These are phyloP conservation scores for Pichia paraexigua DNA, from an alignment of 805 yeast genomes.

Conservation along the genomic window DNA sequence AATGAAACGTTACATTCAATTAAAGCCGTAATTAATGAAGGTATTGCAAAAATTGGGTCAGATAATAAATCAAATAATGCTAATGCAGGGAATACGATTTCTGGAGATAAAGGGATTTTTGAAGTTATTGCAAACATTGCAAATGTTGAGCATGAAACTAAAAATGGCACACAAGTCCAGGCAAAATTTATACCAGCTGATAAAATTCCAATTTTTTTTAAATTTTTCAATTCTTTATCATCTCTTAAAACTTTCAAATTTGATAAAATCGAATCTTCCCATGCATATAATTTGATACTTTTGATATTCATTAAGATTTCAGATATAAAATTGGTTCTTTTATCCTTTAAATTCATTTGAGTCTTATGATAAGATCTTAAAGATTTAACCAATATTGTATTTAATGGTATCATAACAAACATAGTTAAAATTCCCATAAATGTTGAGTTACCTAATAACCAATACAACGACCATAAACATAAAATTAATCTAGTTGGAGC, in stretches of 20 bases:
- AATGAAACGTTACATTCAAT: conserved; percentile 55
- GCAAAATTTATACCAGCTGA: conserved; percentile 43
- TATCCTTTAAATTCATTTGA: conserved; percentile 58
- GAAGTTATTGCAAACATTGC: conserved; percentile 41
- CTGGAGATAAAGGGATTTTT: conserved; percentile 50
- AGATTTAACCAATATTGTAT: conserved; percentile 38
- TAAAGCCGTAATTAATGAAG: conserved; percentile 45
- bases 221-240: conserved; percentile 45
- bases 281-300: conserved; percentile 58
- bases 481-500: conserved; percentile 51
- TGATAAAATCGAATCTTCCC: conserved; percentile 59
- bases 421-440: conserved; percentile 49
- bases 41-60: conserved; percentile 52
- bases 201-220: conserved; percentile 40
- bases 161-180: conserved; percentile 58
- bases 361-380: conserved; percentile 39
- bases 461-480: conserved; percentile 46
- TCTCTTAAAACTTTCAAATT: conserved; percentile 48
- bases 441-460: conserved; percentile 50
- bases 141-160: conserved; percentile 57
- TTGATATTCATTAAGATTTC: conserved; percentile 56
- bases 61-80: conserved; percentile 51
- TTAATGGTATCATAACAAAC: conserved; percentile 50
- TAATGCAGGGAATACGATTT: conserved; percentile 61
- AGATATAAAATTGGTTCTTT: conserved; percentile 48